Percentiles rank a stretch among this genome's conserved stretches.
phyloP scores from a whole-genome alignment of 441 rosid species.

The Macaranga tanarius region DNA sequence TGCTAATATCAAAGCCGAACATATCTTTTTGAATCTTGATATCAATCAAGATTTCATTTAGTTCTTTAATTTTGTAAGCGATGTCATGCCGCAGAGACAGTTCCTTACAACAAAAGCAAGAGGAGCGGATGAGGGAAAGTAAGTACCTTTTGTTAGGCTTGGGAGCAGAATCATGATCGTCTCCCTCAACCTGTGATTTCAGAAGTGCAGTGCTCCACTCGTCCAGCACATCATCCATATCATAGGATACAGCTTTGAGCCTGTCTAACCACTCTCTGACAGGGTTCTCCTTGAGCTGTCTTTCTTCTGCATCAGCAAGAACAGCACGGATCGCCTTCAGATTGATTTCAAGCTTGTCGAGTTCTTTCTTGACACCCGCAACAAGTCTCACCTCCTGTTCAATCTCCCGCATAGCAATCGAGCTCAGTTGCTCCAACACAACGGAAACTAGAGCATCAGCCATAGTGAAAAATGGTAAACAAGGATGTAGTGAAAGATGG shows the following conservation, averaged over 20 bases:
- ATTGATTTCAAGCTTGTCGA: conserved; percentile 15
- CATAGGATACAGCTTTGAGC: conserved; percentile 18
- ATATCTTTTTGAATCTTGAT: not conserved
- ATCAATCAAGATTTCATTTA: conserved; percentile 13
- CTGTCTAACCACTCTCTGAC: conserved; percentile 11
- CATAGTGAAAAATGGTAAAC: not conserved
- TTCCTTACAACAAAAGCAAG: conserved; percentile 5
- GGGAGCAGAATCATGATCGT: not conserved
- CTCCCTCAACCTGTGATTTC: conserved; percentile 3
- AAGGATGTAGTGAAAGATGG: too few species aligned
- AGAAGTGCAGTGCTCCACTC: conserved; percentile 19
- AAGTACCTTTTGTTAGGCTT: not conserved
- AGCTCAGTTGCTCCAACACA: conserved; percentile 1
- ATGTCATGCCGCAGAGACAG: not conserved
- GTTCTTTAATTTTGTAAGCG: not conserved
- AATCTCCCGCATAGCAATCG: not conserved
- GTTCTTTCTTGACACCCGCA: conserved; percentile 10
- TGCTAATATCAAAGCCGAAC: not conserved
- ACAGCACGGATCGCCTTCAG: conserved; percentile 19
- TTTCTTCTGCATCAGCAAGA: conserved; percentile 19
- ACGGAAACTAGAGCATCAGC: conserved; percentile 6
- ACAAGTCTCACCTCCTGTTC: not conserved
- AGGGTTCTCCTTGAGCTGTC: not conserved
- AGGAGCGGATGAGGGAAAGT: not conserved
- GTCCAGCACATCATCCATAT: conserved; percentile 17